Evolutionary conservation across 2,329 filamentous ascomycete genomes (phyloP).

Genomic region (Beauveria brongniartii): DNA sequence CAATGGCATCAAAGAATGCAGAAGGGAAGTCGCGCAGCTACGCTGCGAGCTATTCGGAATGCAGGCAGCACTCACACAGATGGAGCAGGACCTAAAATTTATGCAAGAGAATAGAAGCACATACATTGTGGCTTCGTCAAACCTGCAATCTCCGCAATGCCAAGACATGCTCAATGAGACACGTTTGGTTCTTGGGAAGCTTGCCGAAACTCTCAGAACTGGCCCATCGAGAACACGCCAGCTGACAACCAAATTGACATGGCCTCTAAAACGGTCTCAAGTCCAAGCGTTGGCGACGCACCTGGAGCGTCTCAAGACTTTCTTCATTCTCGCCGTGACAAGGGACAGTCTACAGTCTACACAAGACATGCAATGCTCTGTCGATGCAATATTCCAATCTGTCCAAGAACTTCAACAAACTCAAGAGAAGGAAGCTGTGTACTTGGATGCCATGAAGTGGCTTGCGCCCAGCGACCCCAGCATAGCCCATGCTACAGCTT

Average conservation of each 20-base stretch:
- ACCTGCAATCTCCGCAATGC: not conserved
- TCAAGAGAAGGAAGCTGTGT: not conserved
- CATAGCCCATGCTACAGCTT: not conserved
- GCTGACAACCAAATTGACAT: not conserved
- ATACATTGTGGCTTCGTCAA: not conserved
- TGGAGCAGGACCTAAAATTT: not conserved
- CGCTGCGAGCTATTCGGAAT: conserved; percentile 9
- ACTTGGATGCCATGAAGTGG: not conserved
- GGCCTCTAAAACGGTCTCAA: conserved; percentile 7
- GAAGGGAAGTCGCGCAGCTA: conserved; percentile 5
- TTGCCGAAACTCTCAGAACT: not conserved
- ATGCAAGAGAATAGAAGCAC: not conserved
- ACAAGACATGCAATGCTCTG: not conserved
- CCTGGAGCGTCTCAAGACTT: conserved; percentile 5
- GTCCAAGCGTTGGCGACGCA: not conserved
- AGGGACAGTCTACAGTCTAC: not conserved
- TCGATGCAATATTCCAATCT: not conserved
- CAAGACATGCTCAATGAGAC: conserved; percentile 5
- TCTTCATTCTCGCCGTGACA: conserved; percentile 7
- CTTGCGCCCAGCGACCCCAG: not conserved
- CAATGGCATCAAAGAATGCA: conserved; percentile 2
- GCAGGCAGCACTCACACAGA: conserved; percentile 3
- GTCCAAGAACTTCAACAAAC: not conserved
- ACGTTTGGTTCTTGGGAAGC: not conserved
- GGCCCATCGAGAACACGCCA: not conserved